phyloP scores from a whole-genome alignment of 495 filamentous ascomycete genomes.

The Aspergillus haitiensis region DNA sequence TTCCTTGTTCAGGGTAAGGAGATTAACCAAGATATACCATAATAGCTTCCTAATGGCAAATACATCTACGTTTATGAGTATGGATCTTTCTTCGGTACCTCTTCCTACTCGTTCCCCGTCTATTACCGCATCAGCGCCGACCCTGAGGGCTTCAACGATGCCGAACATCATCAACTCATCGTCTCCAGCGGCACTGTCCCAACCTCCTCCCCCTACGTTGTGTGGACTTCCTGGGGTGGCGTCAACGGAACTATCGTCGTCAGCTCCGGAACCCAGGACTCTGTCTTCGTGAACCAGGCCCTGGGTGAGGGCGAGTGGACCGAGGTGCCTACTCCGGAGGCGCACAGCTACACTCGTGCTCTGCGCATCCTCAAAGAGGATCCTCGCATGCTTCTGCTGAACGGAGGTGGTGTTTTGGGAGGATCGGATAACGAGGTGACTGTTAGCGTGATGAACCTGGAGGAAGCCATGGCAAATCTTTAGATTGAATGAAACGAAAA shows the following conservation, averaged over 20 bases:
- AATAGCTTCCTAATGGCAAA: constrained; percentile 56
- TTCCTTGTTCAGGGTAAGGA: too few relatives aligned
- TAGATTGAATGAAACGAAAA: not conserved
- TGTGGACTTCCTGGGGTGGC: constrained; percentile 55
- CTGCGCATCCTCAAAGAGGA: constrained; percentile 45
- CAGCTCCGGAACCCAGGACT: constrained; percentile 48
- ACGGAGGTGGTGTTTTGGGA: constrained; percentile 31
- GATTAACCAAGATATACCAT: not conserved
- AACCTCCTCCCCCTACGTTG: constrained; percentile 54
- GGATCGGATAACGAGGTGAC: constrained; percentile 33
- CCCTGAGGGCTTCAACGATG: constrained; percentile 53
- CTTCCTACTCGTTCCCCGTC: constrained; percentile 52
- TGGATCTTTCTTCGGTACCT: constrained; percentile 50
- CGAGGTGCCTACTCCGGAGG: constrained; percentile 48
- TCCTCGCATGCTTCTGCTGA: constrained; percentile 25
- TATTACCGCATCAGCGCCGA: constrained; percentile 55
- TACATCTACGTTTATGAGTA: constrained; percentile 67
- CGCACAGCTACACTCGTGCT: constrained; percentile 50
- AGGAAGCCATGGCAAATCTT: constrained; percentile 15
- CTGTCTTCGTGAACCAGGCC: constrained; percentile 58
- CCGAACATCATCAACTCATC: constrained; percentile 42
- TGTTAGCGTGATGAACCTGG: constrained; percentile 36
- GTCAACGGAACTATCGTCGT: constrained; percentile 59
- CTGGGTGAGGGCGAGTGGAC: constrained; percentile 60
- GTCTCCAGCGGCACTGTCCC: constrained; percentile 52